Evolutionary conservation across 805 yeast species (phyloP), one percentile per base, ranked within the genome.

Genomic region (Yamadazyma scolyti): DNA sequence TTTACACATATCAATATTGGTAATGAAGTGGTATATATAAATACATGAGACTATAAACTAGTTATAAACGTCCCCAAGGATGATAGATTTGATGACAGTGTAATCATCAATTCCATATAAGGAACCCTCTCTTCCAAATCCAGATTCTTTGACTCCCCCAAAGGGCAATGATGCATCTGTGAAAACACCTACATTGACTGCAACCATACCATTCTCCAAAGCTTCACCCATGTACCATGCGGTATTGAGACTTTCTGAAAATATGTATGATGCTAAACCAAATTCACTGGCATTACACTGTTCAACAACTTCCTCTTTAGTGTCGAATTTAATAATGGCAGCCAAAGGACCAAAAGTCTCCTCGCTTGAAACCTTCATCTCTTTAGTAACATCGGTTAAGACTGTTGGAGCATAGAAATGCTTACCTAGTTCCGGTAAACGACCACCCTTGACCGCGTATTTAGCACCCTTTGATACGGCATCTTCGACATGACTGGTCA

Each of bases 111-210:
- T 52, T 23, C 93, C 93, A 52, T 76, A 78, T 48, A 73, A 71
- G 15, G 88, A 79, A 34, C 88, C 89, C 61, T 82, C 89, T 56
- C 88, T 74, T 32, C 93, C 90, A 45, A 79, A 80, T 1, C 90
- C 94, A 21, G 85, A 77, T 56, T 80, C 75, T 49, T 81, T 81
- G 27, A 83, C 69, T 30, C 94, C 94, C 14, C 94, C 94, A 48
- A 79, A 79, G 25, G 85, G 84, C 39, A 78, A 50, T n/a, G 81
- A 68, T 19, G 71, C 65, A 40, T 75, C 80, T 5, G 79, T 68
- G 50, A 75, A 72, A 3, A 72, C 44, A 31, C 80, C 80, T 6
- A 76, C 71, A 54, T 77, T 78, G 26, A 77, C 75, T 24, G 78
- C 65, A 14, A 77, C 81, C 80, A 75, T 77, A 24, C 84, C 84